Conservation (phyloP, 495 filamentous ascomycete genomes). For the Aspergillus cavernicola region DNA sequence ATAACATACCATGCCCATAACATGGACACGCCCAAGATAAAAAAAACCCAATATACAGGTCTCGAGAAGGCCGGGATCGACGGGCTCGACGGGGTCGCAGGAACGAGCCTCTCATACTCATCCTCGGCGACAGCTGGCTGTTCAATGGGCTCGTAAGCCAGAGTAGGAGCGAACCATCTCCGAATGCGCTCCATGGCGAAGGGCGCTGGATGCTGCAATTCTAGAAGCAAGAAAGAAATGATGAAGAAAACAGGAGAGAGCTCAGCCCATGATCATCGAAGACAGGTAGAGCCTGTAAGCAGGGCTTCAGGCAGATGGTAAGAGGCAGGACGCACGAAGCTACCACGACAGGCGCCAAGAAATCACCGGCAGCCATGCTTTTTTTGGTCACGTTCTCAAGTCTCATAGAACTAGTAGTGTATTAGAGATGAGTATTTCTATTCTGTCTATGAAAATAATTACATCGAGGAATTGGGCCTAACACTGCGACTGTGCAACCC, state of each 20-base stretch:
- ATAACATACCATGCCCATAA: slow-evolving; percentile 86
- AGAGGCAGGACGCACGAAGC: too few relatives aligned
- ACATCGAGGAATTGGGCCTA: neutral
- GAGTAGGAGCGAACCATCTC: slow-evolving; percentile 38
- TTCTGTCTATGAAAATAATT: slow-evolving; percentile 14
- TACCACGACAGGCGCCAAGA: neutral
- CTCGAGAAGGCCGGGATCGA: slow-evolving; percentile 58
- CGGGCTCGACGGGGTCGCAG: slow-evolving; percentile 11
- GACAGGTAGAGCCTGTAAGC: neutral
- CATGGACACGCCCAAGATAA: slow-evolving; percentile 87
- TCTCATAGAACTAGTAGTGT: neutral
- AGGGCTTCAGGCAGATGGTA: neutral
- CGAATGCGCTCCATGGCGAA: slow-evolving; percentile 45
- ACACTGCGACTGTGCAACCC: neutral
- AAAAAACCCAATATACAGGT: slow-evolving; percentile 80
- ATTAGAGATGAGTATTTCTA: slow-evolving; percentile 11
- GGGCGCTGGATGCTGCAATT: neutral
- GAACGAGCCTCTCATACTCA: slow-evolving; percentile 10
- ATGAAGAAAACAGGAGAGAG: neutral
- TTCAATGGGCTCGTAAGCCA: slow-evolving; percentile 58
- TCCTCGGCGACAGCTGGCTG: slow-evolving; percentile 34
- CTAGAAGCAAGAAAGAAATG: neutral
- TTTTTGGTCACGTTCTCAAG: slow-evolving; percentile 11
- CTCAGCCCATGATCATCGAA: slow-evolving; percentile 13
- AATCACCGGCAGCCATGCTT: neutral